These are phyloP conservation scores for Pistacia vera DNA, from an alignment of 345 rosid species.

Conservation along the genomic window DNA sequence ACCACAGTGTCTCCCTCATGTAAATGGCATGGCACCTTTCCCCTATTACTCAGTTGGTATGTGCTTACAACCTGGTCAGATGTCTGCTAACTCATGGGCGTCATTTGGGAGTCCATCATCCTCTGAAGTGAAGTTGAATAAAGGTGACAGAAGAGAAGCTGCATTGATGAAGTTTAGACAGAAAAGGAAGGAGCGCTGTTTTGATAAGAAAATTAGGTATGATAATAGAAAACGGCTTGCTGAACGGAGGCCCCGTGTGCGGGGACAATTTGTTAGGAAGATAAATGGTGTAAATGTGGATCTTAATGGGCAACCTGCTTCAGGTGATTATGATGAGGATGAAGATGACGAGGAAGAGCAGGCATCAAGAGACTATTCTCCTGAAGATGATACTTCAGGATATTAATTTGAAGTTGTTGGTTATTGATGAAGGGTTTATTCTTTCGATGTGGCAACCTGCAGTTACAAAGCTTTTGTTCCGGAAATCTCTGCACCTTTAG, in stretches of 20 bases:
- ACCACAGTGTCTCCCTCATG: conserved; percentile 60
- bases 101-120: conserved; percentile 55
- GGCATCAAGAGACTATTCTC: conserved; percentile 66
- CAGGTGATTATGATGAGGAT: conserved; percentile 72
- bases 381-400: conserved; percentile 54
- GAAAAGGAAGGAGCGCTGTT: conserved; percentile 92
- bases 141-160: conserved; percentile 87
- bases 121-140: conserved; percentile 55
- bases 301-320: conserved; percentile 78
- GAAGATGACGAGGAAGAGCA: conserved; percentile 74
- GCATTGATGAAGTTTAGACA: conserved; percentile 90
- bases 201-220: conserved; percentile 95
- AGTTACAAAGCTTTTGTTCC: conserved; percentile 13
- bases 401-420: conserved; percentile 22
- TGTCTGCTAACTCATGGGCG: conserved; percentile 64
- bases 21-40: conserved; percentile 62
- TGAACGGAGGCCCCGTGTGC: conserved; percentile 96
- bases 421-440: neutral
- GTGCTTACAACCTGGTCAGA: conserved; percentile 68
- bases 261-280: conserved; percentile 97
- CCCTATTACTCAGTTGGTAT: conserved; percentile 70
- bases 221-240: conserved; percentile 90
- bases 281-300: conserved; percentile 80
- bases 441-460: neutral
- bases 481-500: neutral